These are phyloP conservation scores for Syncephalastrum racemosum DNA, from an alignment of 371 early-diverging fungal species.

Conservation along the genomic window DNA sequence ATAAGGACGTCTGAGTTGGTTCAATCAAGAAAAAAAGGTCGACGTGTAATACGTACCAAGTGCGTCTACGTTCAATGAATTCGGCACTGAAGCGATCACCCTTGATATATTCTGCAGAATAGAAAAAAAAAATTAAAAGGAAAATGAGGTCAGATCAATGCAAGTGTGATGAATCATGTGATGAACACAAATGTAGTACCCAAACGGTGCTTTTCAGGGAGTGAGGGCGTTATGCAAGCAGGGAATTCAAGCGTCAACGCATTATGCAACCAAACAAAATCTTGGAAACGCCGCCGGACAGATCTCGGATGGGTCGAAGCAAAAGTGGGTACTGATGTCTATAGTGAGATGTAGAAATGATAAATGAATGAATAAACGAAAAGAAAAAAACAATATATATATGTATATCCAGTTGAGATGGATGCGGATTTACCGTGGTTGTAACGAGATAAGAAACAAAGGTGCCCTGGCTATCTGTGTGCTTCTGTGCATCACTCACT, in stretches of 20 bases:
- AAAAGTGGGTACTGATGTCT: no score
- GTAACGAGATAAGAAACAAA: slow-evolving; percentile 83
- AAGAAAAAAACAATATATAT: no score
- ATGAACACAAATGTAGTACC: slow-evolving; percentile 55
- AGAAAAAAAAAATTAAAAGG: neutral
- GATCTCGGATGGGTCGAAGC: slow-evolving; percentile 5
- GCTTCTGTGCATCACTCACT: slow-evolving; percentile 81
- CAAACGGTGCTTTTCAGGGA: slow-evolving; percentile 91
- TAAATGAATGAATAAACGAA: no score
- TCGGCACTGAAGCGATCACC: slow-evolving; percentile 92
- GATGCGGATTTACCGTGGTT: slow-evolving; percentile 61
- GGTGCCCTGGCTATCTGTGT: slow-evolving; percentile 76
- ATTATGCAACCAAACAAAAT: slow-evolving; percentile 89
- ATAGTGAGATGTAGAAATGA: no score
- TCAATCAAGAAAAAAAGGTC: no score
- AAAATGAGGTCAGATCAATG: neutral
- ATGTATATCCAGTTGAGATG: neutral
- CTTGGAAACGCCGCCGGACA: slow-evolving; percentile 89
- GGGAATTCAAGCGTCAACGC: slow-evolving; percentile 72
- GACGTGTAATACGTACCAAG: slow-evolving; percentile 16
- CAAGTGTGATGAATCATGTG: neutral
- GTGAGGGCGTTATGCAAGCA: slow-evolving; percentile 85
- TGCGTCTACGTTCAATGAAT: slow-evolving; percentile 84
- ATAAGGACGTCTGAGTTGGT: no score
- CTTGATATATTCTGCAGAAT: slow-evolving; percentile 79